These are phyloP conservation scores for Rhizomucor pusillus DNA, from an alignment of 371 early-diverging fungal genomes.

Conservation along the genomic window DNA sequence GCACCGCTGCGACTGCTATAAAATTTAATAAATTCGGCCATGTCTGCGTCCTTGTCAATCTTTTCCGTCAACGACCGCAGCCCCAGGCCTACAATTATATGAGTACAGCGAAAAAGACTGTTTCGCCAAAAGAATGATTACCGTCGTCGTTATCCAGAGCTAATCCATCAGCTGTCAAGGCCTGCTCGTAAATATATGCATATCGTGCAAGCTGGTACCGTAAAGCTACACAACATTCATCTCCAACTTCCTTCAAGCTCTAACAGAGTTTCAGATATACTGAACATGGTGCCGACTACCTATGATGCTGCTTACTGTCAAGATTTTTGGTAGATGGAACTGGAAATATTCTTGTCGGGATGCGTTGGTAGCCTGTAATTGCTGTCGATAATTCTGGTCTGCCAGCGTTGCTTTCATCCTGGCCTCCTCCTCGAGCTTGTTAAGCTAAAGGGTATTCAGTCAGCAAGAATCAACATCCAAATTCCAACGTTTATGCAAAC, in stretches of 20 bases:
- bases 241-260: slow-evolving; percentile 67
- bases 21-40: slow-evolving; percentile 38
- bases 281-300: neutral
- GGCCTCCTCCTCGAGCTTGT: slow-evolving; percentile 72
- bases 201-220: slow-evolving; percentile 72
- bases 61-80: slow-evolving; percentile 55
- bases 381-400: slow-evolving; percentile 74
- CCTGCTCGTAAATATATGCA: slow-evolving; percentile 50
- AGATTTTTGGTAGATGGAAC: slow-evolving; percentile 56
- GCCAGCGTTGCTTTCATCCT: slow-evolving; percentile 59
- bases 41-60: slow-evolving; percentile 62
- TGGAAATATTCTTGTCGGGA: slow-evolving; percentile 66
- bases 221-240: slow-evolving; percentile 69
- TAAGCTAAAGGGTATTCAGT: slow-evolving; percentile 38
- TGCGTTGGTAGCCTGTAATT: slow-evolving; percentile 63
- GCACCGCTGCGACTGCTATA: slow-evolving; percentile 22
- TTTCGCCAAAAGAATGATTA: neutral
- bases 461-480: neutral
- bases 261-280: slow-evolving; percentile 9
- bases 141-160: slow-evolving; percentile 38
- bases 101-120: neutral
- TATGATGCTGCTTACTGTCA: slow-evolving; percentile 12
- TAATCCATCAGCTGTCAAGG: slow-evolving; percentile 28
- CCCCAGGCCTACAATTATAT: slow-evolving; percentile 28
- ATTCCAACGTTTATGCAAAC: slow-evolving; percentile 18